Percentiles rank a stretch among this genome's conserved stretches.
phyloP scores from a whole-genome alignment of 805 yeast species.

The Lachancea cidri region DNA sequence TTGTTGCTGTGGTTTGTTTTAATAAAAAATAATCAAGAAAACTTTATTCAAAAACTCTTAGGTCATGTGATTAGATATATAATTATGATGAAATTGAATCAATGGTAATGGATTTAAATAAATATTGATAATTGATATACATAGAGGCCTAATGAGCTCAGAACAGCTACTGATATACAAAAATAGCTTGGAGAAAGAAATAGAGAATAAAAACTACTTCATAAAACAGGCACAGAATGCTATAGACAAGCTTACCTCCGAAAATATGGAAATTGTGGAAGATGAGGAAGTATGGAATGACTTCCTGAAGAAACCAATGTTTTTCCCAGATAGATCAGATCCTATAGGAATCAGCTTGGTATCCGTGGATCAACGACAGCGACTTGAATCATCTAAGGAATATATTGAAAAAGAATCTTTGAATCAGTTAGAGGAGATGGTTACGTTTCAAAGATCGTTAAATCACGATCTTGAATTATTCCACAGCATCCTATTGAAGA shows the following conservation, averaged over 20 bases:
- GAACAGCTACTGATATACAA: slow-evolving; percentile 15
- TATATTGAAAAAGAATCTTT: slow-evolving; percentile 11
- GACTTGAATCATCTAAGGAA: slow-evolving; percentile 16
- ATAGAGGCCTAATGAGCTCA: background rate
- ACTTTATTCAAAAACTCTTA: background rate
- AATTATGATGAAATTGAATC: too few species aligned
- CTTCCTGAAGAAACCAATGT: slow-evolving; percentile 22
- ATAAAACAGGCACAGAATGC: slow-evolving; percentile 22
- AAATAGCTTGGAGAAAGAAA: slow-evolving; percentile 20
- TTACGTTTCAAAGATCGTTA: slow-evolving; percentile 14
- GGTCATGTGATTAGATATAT: too few species aligned
- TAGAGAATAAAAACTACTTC: slow-evolving; percentile 24
- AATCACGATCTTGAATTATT: slow-evolving; percentile 18
- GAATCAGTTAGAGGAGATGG: slow-evolving; percentile 7
- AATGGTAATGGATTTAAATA: too few species aligned
- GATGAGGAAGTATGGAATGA: slow-evolving; percentile 15
- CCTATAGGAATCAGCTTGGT: slow-evolving; percentile 28
- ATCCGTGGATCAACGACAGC: slow-evolving; percentile 13
- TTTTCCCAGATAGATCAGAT: slow-evolving; percentile 30
- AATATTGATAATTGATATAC: too few species aligned
- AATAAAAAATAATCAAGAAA: background rate
- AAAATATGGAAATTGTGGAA: slow-evolving; percentile 1
- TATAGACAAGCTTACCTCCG: slow-evolving; percentile 11
- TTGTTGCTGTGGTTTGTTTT: background rate
- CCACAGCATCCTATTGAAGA: slow-evolving; percentile 9